Evolutionary conservation across 176 grass and related monocot species (phyloP).

Genomic region (Elymus sibiricus): DNA sequence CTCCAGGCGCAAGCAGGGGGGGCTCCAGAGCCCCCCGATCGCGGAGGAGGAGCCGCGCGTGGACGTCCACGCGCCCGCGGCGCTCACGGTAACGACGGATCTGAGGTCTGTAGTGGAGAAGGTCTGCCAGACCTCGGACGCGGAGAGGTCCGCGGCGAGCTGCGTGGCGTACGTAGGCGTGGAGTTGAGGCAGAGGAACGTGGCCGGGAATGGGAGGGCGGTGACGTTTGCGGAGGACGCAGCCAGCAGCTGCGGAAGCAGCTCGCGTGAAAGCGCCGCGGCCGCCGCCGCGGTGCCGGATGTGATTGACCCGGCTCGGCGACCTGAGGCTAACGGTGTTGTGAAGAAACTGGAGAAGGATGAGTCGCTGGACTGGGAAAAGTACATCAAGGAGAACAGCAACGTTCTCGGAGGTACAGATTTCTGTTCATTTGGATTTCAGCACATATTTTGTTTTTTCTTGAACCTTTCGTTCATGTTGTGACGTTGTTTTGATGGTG

Average conservation of each 20-base stretch:
- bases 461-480: background rate
- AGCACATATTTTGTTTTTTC: background rate
- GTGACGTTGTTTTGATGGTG: background rate
- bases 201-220: constrained; percentile 36
- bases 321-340: constrained; percentile 38
- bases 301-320: constrained; percentile 18
- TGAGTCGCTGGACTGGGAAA: constrained; percentile 80
- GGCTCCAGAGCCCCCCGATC: constrained; percentile 39
- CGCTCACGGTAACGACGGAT: constrained; percentile 35
- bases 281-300: constrained; percentile 22
- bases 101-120: constrained; percentile 45
- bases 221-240: constrained; percentile 23
- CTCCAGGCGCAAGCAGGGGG: constrained; percentile 46
- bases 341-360: constrained; percentile 75
- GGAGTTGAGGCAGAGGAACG: constrained; percentile 87
- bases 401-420: constrained; percentile 54
- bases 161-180: constrained; percentile 59
- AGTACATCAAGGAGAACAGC: constrained; percentile 58
- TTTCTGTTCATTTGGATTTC: constrained; percentile 17
- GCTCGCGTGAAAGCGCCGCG: constrained; percentile 37
- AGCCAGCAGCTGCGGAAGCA: constrained; percentile 56
- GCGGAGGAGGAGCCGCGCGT: constrained; percentile 24
- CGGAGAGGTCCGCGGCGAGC: constrained; percentile 47
- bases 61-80: background rate
- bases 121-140: constrained; percentile 45